Conservation (phyloP, 2,329 filamentous ascomycete genomes). For the Calcarisporium arbuscula region DNA sequence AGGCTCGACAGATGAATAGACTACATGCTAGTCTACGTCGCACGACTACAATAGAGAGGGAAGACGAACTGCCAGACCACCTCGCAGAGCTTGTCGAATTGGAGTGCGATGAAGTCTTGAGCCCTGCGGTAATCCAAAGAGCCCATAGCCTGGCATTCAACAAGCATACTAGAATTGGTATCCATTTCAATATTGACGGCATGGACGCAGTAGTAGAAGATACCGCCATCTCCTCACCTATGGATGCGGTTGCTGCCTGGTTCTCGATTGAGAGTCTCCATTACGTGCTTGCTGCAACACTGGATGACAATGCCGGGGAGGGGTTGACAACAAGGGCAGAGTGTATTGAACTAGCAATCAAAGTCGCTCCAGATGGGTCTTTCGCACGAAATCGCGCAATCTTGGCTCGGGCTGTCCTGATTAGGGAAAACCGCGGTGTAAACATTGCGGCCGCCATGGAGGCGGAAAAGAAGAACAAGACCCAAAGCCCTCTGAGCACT, state of each 20-base stretch:
- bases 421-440: conserved; percentile 45
- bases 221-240: conserved; percentile 72
- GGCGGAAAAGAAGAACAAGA: conserved; percentile 33
- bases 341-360: conserved; percentile 62
- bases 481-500: conserved; percentile 16
- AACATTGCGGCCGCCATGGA: conserved; percentile 52
- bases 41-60: conserved; percentile 34
- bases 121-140: conserved; percentile 70
- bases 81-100: conserved; percentile 69
- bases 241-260: conserved; percentile 90
- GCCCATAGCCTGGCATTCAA: conserved; percentile 91
- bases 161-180: conserved; percentile 62
- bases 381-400: conserved; percentile 58
- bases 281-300: conserved; percentile 56
- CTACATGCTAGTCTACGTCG: conserved; percentile 35
- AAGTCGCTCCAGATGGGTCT: conserved; percentile 71
- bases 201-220: conserved; percentile 84
- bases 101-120: conserved; percentile 77
- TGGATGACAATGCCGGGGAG: conserved; percentile 46
- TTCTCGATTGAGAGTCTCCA: conserved; percentile 73
- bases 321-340: conserved; percentile 16
- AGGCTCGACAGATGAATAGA: conserved; percentile 61
- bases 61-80: conserved; percentile 64
- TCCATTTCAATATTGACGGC: conserved; percentile 57
- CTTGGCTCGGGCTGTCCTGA: conserved; percentile 51